These are phyloP conservation scores for Eucalyptus cloeziana DNA, from an alignment of 345 rosid species.

Conservation along the genomic window DNA sequence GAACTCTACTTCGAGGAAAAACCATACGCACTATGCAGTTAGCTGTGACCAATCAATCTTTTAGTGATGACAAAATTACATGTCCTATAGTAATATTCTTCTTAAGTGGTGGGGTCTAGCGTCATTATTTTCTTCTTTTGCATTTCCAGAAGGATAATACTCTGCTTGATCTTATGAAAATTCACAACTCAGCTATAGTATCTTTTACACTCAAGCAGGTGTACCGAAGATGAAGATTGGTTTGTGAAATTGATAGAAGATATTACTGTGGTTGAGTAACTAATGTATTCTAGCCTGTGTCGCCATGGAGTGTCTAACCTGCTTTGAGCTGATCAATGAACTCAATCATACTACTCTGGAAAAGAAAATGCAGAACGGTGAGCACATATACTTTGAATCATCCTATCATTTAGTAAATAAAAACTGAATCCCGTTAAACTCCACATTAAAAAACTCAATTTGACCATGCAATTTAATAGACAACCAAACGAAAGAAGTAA, in stretches of 20 bases:
- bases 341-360: not conserved
- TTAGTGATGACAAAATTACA: not conserved
- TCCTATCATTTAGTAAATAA: not conserved
- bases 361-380: not conserved
- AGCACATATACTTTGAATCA: rapidly evolving
- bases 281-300: not conserved
- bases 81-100: not conserved
- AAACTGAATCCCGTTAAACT: not conserved
- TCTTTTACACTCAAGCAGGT: not conserved
- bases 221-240: not conserved
- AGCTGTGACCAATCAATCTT: not conserved
- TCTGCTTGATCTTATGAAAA: not conserved
- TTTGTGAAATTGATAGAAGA: not conserved
- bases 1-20: not conserved
- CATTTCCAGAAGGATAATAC: not conserved
- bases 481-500: not conserved
- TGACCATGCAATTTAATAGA: not conserved
- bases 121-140: not conserved
- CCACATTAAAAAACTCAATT: not conserved
- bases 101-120: not conserved
- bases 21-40: not conserved
- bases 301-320: too few species aligned
- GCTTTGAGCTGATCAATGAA: not conserved
- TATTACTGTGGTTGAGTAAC: not conserved
- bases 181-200: not conserved